Evolutionary conservation across 257 asterid species (phyloP), one percentile per base, ranked within the genome.

Genomic region (Cordia subcordata): DNA sequence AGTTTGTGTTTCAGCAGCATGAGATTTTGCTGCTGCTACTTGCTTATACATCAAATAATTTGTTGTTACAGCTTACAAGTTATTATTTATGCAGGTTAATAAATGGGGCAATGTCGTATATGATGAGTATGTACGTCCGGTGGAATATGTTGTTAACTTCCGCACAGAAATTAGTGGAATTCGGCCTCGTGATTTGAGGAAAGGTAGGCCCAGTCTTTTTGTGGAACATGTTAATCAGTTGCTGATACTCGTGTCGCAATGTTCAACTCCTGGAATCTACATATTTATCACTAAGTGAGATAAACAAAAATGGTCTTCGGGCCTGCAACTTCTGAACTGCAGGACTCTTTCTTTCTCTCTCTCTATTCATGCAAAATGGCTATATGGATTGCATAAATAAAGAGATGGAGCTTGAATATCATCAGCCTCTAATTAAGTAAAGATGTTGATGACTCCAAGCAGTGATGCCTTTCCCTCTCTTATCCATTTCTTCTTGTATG

Each of bases 101-200:
- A 75, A 79, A 74, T 86, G 82, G 83, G 95, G 99, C 64, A 92
- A 92, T 78, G 87, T 92, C 18, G 27, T 88, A 68, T 84, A 79
- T 67, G 99, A 88, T 18, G 97, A 88, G 82, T 75, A 66, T 77
- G 99, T 89, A 63, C 95, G 95, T 22, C 99, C 99, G 4, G 75
- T 83, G 61, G 96, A 89, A 60, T 69, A 70, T 44, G 86, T 93
- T 39, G 95, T 84, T 67, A 95, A 93, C 75, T 93, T 88, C 73
- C 97, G 99, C 20, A 86, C 99, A 10, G 82, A 81, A 72, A 83
- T 93, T 55, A 93, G 99, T 78, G 99, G 99, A 33, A 89, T 93
- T 68, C 85, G 99, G 55, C 92, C 96, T 20, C 82, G 76, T 10
- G 94, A 88, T 76, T 68, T 93, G 69, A 86, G 70, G 71, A 88